Evolutionary conservation across 75 land plant species (phyloP), one percentile per base, ranked within the genome.

Genomic region (Larix kaempferi): DNA sequence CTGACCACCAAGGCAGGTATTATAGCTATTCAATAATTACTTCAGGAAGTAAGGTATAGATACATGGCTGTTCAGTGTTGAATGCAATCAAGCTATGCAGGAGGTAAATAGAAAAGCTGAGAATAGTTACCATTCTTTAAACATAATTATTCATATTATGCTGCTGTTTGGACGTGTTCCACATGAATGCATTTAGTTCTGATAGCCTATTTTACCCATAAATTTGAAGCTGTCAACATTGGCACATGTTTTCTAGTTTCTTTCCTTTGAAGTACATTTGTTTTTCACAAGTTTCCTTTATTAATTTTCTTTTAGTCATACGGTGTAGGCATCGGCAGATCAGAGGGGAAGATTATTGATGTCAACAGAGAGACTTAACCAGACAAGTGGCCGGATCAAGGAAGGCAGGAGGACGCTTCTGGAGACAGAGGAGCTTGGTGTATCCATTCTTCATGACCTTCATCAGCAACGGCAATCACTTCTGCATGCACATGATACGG

Each of bases 341-440:
- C 91, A 89, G 76, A 82, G 91, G 71, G 82, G 78, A 14, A 81
- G 90, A 60, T 73, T 89, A 17, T 22, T 88, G 65, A 71, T 71
- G 76, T 77, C 91, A 57, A 88, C 90, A 6, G 91, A 88, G 44
- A 80, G 89, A 78, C 57, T 89, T 56, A 89, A 80, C 33, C 82
- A 88, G 25, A 78, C 91, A 23, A 81, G 81, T 69, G 90, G 88
- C 8, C 69, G 87, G 35, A 85, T 89, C 54, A 89, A 80, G 69
- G 87, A 89, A 17, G 78, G 90, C 71, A 85, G 80, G 76, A 77
- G 84, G n/a, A 82, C 81, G 1, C 67, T 88, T 66, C 27, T 89
- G 58, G 90, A 89, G 78, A 89, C 91, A 13, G 91, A 89, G 71
- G 91, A 89, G 25, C 77, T 89, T 63, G 91, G 91, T 37, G 91